Percentiles rank a stretch among this genome's conserved stretches.
phyloP scores from a whole-genome alignment of 2,329 filamentous ascomycete genomes.

The Pochonia chlamydosporia region DNA sequence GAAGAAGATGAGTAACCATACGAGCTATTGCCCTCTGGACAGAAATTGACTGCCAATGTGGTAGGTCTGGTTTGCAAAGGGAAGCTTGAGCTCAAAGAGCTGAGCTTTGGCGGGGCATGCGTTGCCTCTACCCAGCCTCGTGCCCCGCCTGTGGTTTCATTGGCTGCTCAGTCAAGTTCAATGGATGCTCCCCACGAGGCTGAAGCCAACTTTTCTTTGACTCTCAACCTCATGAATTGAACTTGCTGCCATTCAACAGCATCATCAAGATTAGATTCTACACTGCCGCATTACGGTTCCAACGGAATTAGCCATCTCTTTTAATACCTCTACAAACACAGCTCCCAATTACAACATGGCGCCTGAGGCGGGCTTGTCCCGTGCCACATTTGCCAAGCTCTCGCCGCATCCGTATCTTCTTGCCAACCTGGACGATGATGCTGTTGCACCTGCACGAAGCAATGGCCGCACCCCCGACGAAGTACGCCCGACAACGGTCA shows the following conservation, averaged over 20 bases:
- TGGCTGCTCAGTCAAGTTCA: neutral
- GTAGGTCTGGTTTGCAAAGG: too few relatives aligned
- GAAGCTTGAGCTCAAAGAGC: neutral
- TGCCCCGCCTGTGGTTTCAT: neutral
- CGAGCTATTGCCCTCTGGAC: too few relatives aligned
- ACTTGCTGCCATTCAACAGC: neutral
- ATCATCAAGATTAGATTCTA: neutral
- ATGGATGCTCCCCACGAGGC: neutral
- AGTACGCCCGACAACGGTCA: slow-evolving; percentile 67
- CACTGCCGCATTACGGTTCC: too few relatives aligned
- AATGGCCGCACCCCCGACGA: slow-evolving; percentile 72
- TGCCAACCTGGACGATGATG: slow-evolving; percentile 66
- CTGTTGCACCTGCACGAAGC: slow-evolving; percentile 56
- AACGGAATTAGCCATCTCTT: too few relatives aligned
- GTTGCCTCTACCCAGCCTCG: slow-evolving; percentile 3
- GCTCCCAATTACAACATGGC: slow-evolving; percentile 19
- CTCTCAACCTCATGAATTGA: neutral
- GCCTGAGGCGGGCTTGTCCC: slow-evolving; percentile 35
- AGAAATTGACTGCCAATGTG: too few relatives aligned
- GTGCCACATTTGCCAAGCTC: slow-evolving; percentile 80
- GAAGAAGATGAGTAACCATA: too few relatives aligned
- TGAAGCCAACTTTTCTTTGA: slow-evolving; percentile 5
- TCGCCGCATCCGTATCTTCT: slow-evolving; percentile 86
- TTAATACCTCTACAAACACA: neutral
- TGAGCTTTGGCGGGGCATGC: neutral